phyloP scores from a whole-genome alignment of 495 filamentous ascomycete genomes.

The Polyplosphaeria fusca region DNA sequence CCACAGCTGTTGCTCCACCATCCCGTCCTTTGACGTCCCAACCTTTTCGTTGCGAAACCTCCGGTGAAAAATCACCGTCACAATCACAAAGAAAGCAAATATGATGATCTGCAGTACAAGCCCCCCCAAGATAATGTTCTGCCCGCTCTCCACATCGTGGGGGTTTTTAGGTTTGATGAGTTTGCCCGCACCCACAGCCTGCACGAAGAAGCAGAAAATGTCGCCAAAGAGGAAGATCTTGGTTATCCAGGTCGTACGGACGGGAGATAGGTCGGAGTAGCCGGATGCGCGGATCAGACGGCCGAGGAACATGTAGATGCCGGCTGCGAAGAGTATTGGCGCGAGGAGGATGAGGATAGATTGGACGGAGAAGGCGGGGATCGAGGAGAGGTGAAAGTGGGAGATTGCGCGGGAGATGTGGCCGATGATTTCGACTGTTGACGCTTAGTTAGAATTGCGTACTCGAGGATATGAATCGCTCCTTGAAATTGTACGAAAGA shows the following conservation, averaged over 20 bases:
- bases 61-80: slow-evolving; percentile 36
- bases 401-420: background rate
- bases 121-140: slow-evolving; percentile 39
- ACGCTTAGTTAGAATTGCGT: background rate
- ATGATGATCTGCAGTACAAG: slow-evolving; percentile 44
- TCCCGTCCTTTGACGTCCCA: no score
- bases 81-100: slow-evolving; percentile 44
- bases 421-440: background rate
- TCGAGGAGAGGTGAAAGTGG: background rate
- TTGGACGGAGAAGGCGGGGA: slow-evolving; percentile 38
- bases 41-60: no score
- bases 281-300: slow-evolving; percentile 41
- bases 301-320: slow-evolving; percentile 46
- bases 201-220: slow-evolving; percentile 43
- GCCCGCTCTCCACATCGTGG: slow-evolving; percentile 36
- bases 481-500: background rate
- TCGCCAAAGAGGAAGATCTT: slow-evolving; percentile 46
- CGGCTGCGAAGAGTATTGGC: slow-evolving; percentile 42
- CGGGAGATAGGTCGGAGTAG: slow-evolving; percentile 41
- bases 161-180: background rate
- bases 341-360: slow-evolving; percentile 42
- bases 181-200: slow-evolving; percentile 17
- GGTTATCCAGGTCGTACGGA: slow-evolving; percentile 41
- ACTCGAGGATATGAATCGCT: no score
- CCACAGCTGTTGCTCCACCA: no score